These are phyloP conservation scores for Alternaria consortialis DNA, from an alignment of 2,329 filamentous ascomycete genomes.

Conservation along the genomic window DNA sequence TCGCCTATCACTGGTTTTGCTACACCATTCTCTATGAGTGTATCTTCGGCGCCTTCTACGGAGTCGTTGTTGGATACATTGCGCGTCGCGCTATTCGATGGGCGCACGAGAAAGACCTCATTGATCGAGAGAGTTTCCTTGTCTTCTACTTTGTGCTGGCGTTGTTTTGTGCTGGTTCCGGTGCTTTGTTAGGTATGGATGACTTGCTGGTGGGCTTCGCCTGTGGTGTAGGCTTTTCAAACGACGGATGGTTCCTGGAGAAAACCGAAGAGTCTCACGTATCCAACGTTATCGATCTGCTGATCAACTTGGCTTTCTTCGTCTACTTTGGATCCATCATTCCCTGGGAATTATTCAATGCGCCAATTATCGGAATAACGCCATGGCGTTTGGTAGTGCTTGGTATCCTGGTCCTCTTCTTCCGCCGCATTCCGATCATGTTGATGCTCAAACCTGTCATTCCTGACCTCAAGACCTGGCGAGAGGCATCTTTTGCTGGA, in stretches of 20 bases:
- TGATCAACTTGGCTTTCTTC: conserved; percentile 97
- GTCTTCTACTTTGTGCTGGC: conserved; percentile 99
- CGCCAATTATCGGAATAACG: conserved; percentile 71
- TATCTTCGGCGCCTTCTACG: conserved; percentile 88
- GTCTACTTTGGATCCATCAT: conserved; percentile 98
- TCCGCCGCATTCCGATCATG: conserved; percentile 96
- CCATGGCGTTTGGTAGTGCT: conserved; percentile 95
- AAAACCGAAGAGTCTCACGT: conserved; percentile 99
- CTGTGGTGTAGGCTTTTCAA: conserved; percentile 97
- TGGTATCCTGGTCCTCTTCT: conserved; percentile 91
- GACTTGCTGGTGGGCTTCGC: conserved; percentile 95
- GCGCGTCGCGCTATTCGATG: conserved; percentile 89
- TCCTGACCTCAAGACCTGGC: conserved; percentile 97
- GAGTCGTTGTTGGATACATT: conserved; percentile 86
- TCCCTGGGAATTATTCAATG: conserved; percentile 92
- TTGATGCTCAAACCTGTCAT: conserved; percentile 88
- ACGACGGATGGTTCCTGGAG: conserved; percentile 98
- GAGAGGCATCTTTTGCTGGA: conserved; percentile 93
- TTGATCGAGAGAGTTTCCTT: conserved; percentile 95
- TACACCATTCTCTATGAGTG: conserved; percentile 94
- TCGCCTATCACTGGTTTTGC: conserved; percentile 87
- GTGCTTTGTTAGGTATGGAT: conserved; percentile 88
- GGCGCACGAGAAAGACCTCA: conserved; percentile 83
- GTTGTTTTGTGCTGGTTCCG: conserved; percentile 93
- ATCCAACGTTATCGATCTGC: conserved; percentile 97